Evolutionary conservation across 192 early-diverging fungal species (phyloP), one percentile per base, ranked within the genome.

Genomic region (Entomortierella beljakovae): DNA sequence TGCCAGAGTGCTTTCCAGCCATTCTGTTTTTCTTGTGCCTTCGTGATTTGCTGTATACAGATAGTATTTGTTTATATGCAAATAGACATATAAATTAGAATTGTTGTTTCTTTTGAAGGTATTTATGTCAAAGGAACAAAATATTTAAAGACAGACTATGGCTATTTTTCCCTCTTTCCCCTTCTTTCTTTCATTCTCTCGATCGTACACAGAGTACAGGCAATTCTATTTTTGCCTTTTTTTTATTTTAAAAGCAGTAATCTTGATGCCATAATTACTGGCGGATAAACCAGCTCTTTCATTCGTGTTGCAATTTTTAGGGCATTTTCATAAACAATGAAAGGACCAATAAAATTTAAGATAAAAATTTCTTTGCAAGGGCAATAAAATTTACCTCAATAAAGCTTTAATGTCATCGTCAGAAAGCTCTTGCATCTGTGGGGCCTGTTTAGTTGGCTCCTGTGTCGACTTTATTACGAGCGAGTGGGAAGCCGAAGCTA

Each of bases 1-100:
- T 79, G 51, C 75, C 75, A 69, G 75, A 79, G 29, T 79, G 75
- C 62, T 79, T 79, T 60, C 75, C 75, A 4, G 75, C 75, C 23
- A 57, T 59, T 64, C 75, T 69, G 75, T 38, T 79, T 57, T 79
- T 79, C 60, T 63, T 68, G 75, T 79, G 67, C 57, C 61, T 79
- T 70, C 75, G 49, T 31, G 75, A 70, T 62, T 79, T 79, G 75
- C 75, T 79, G 75, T 48, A 38, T 31, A 18, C 18, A 13, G 8
- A 40, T 54, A 57, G 23, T 59, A 38, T 63, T 64, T 57, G 37
- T 59, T 32, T 54, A 48, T 26, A 49, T 16, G 22, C 43, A 63
- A n/a, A 52, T 57, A 40, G 25, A 35, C 48, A 50, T 35, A 54
- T 60, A 55, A 38, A 70, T 70, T 70, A 61, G 68, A 50, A 63